Evolutionary conservation across 139 green algal species (phyloP).

Genomic region (Asterochloris erici): DNA sequence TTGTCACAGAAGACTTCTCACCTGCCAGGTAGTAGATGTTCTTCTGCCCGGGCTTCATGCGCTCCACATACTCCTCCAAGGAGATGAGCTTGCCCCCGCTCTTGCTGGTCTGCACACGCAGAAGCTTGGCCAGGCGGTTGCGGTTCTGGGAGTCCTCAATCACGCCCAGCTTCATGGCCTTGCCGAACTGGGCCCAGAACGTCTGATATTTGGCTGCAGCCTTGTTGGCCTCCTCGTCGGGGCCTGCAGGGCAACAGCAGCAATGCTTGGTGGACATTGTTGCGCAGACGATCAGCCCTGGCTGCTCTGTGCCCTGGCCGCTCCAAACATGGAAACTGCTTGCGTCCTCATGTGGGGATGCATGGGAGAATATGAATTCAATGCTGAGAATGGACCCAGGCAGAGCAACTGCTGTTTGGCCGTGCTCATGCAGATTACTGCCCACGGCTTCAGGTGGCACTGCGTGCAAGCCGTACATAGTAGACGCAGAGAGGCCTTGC

Average conservation of each 20-base stretch:
- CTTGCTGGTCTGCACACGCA: constrained; percentile 31
- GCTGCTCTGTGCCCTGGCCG: no score
- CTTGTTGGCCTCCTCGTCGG: constrained; percentile 35
- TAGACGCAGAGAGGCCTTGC: constrained; percentile 38
- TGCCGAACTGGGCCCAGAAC: constrained; percentile 92
- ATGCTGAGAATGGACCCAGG: no score
- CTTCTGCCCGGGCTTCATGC: constrained; percentile 95
- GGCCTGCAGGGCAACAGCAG: constrained; percentile 23
- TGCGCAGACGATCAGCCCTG: neutral
- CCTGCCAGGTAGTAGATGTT: constrained; percentile 96
- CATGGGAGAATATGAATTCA: no score
- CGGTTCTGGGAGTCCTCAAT: constrained; percentile 94
- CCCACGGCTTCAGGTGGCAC: no score
- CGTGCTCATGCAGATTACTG: no score
- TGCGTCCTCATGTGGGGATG: neutral
- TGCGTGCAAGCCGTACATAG: no score
- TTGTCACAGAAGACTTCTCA: neutral
- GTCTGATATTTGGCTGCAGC: constrained; percentile 65
- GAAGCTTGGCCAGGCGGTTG: constrained; percentile 62
- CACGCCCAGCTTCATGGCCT: constrained; percentile 93
- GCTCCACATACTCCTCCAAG: constrained; percentile 85
- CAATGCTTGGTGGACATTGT: neutral
- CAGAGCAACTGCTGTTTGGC: no score
- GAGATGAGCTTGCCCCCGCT: constrained; percentile 64
- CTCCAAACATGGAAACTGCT: neutral